Evolutionary conservation across 345 rosid species (phyloP).

Genomic region (Microthlaspi erraticum): DNA sequence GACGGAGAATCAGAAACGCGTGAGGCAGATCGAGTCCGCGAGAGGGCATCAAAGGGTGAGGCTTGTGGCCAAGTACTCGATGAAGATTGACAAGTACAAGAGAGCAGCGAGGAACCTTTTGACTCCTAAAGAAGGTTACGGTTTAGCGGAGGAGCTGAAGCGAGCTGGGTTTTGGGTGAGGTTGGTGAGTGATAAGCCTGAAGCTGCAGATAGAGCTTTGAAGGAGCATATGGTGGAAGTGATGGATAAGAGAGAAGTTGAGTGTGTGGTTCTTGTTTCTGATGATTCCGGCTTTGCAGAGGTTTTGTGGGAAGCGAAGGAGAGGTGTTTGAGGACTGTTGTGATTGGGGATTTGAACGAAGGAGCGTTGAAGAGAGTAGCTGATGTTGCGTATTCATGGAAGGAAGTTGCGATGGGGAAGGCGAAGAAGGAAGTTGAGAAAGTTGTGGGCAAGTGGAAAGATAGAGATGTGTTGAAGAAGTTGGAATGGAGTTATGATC

Average conservation of each 20-base stretch:
- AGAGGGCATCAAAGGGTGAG: slow-evolving; percentile 77
- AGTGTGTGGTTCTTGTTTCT: slow-evolving; percentile 80
- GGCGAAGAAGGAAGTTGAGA: slow-evolving; percentile 79
- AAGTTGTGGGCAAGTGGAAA: slow-evolving; percentile 75
- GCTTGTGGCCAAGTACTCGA: slow-evolving; percentile 67
- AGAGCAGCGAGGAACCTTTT: slow-evolving; percentile 57
- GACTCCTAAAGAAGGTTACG: slow-evolving; percentile 75
- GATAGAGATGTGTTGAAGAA: slow-evolving; percentile 70
- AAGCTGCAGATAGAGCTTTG: slow-evolving; percentile 72
- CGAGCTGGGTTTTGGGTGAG: slow-evolving; percentile 79
- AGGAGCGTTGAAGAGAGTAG: slow-evolving; percentile 72
- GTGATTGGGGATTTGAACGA: slow-evolving; percentile 77
- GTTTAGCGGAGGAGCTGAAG: slow-evolving; percentile 71
- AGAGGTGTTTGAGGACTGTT: slow-evolving; percentile 77
- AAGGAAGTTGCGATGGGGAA: slow-evolving; percentile 81
- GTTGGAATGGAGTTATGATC: slow-evolving; percentile 81
- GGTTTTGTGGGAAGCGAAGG: slow-evolving; percentile 69
- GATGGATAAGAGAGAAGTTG: slow-evolving; percentile 74
- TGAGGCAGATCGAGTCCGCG: slow-evolving; percentile 81
- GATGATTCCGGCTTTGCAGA: slow-evolving; percentile 82
- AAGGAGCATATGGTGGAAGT: slow-evolving; percentile 72
- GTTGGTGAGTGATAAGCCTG: slow-evolving; percentile 70
- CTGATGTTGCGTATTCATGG: slow-evolving; percentile 83
- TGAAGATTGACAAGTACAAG: slow-evolving; percentile 87
- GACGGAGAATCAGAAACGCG: slow-evolving; percentile 74